Evolutionary conservation across 2,329 filamentous ascomycete genomes (phyloP).

Genomic region (Pestalotiopsis sp.): DNA sequence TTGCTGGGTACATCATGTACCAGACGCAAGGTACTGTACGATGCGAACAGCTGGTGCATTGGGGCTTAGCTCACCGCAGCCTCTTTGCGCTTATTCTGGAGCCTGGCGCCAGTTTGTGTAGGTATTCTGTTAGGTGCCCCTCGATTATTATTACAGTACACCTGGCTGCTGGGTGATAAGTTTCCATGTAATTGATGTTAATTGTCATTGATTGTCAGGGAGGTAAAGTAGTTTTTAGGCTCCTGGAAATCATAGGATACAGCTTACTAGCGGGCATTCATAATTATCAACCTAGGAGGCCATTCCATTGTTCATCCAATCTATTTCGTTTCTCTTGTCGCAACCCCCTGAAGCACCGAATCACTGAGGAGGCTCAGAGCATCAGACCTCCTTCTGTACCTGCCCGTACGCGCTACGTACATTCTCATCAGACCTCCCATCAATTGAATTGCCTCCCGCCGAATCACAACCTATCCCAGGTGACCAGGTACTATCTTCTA

Average conservation of each 20-base stretch:
- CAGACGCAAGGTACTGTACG: background rate
- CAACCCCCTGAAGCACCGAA: background rate
- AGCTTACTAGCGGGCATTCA: background rate
- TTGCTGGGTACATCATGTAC: background rate
- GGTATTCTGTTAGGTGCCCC: background rate
- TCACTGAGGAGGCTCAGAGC: background rate
- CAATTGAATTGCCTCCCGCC: no score
- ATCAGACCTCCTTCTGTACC: background rate
- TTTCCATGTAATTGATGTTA: no score
- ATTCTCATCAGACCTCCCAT: no score
- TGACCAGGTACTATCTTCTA: background rate
- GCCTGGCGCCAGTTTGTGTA: background rate
- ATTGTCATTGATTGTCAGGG: no score
- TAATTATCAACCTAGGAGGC: background rate
- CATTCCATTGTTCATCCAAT: background rate
- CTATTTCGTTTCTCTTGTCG: background rate
- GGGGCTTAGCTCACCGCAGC: conserved; percentile 11
- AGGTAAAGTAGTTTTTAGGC: no score
- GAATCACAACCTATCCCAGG: no score
- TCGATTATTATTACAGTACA: no score
- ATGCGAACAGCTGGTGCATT: background rate
- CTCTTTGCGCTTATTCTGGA: background rate
- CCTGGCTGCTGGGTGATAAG: no score
- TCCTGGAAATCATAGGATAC: background rate
- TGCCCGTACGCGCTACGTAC: no score